Evolutionary conservation across 2,329 filamentous ascomycete species (phyloP), one percentile per base, ranked within the genome.

Genomic region (Hortaea werneckii): DNA sequence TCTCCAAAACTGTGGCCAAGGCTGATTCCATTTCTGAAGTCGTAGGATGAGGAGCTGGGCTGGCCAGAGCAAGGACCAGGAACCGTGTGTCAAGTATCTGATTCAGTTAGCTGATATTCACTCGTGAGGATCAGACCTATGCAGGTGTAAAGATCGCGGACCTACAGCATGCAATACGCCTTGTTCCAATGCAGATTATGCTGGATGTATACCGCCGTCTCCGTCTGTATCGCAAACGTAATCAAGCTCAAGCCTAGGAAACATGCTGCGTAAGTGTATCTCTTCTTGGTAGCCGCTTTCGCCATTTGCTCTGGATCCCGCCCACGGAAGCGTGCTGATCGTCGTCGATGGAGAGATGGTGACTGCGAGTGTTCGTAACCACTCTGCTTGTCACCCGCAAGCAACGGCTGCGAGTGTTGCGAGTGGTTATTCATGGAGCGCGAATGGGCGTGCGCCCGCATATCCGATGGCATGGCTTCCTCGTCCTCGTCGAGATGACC

Each of bases 141-240:
- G 20, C 20, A 20, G 20, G 20, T 20, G 20, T 20, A 20, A 41
- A 38, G 2, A 11, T 11, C 13, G 40, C 28, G 44, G 40, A 54
- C 52, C 32, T 70, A 95, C 75, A 98, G 79, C 92, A 98, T 98
- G 73, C 87, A 94, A 70, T 95, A 98, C n/a, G 92, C 87, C 72
- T 98, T 98, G 69, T 94, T 80, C 92, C 92, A 98, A 52, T 85
- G 81, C 52, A 95, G 69, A 49, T 92, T 82, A 64, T 90, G 83
- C 70, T 96, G 90, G 50, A 98, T 92, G 68, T 95, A 89, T 7
- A 94, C 82, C 8, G 89, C 90, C 44, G 94, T 87, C 73, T 96
- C 90, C 3, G 92, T 96, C 76, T 98, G 92, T 5, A 95, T 73
- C 41, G 87, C 87, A 64, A 98, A 98, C 61, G 85, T 84, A 48